Base-by-base conservation (phyloP, 176 grass and related monocot genomes). In the Pontederia crassipes region DNA sequence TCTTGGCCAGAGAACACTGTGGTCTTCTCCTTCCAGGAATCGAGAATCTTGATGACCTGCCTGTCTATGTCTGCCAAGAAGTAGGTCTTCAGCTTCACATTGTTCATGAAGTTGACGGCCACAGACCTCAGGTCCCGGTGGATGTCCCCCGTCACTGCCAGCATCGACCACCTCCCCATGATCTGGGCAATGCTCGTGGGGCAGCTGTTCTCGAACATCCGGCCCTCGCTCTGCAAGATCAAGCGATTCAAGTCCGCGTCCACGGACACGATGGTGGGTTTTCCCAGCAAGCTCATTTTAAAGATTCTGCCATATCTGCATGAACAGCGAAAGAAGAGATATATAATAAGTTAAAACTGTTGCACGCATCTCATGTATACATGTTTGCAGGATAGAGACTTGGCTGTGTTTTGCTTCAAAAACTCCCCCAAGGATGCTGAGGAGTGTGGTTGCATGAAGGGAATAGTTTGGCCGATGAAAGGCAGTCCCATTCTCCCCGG, bases 111-210 rank as follows among this genome's bases (percentile, higher is more conserved):
- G 62, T 67, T 74, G 10, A 80, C 17, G 15, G 77, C 69, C 49
- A 73, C 74, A 46, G 70, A 67, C 28, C 77, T 56, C 70, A 74
- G 65, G 47, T 80, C 70, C 54, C 55, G 61, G 63, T 80, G 70
- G n/a, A 35, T 40, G 13, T 80, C 62, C 1, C 77, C 77, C 0
- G 46, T 46, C 17, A 80, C 12, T 0, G 63, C 46, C 16, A 74
- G 49, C 77, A 74, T 80, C 9, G 77, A 80, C 62, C 63, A 74
- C 56, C 55, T 46, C 17, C 77, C 77, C 52, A 80, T 27, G 17
- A 80, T 49, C 13, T 66, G 16, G 9, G 28, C 16, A 7, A 80
- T 59, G 28, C 77, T 74, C 16, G 58, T 66, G 8, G 77, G 77
- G 59, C 62, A 80, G 35, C 46, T 66, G 62, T 46, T 50, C 58